A percentile compares a stretch with the other conserved stretches of the same genome.
Conservation (phyloP, 352 stramenopile genomes). For the Phytophthora boehmeriae region DNA sequence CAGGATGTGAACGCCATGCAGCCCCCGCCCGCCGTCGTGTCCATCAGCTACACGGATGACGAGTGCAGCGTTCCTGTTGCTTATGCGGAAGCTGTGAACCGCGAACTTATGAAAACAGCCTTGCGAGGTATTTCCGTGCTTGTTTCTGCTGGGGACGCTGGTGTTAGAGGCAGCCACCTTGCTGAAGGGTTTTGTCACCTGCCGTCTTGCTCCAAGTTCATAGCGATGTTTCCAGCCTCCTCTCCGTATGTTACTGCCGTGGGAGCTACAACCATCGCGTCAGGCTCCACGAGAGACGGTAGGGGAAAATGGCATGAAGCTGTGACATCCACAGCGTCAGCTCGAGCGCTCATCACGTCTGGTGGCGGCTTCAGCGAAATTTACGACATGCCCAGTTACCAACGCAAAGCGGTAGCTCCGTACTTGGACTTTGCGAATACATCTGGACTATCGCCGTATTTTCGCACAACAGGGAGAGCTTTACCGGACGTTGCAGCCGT, state of each 20-base stretch:
- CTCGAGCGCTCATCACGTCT: conserved; percentile 69
- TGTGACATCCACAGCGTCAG: conserved; percentile 47
- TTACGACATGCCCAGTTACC: conserved; percentile 54
- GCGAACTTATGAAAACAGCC: conserved; percentile 78
- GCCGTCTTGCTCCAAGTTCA: conserved; percentile 49
- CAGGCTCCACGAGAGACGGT: conserved; percentile 6
- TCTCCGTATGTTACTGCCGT: conserved; percentile 79
- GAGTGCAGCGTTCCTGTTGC: conserved; percentile 63
- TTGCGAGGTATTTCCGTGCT: conserved; percentile 68
- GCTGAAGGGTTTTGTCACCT: conserved; percentile 50
- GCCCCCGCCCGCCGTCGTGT: conserved; percentile 63
- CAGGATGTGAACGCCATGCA: conserved; percentile 76
- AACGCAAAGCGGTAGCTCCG: conserved; percentile 38
- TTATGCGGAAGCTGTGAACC: conserved; percentile 69
- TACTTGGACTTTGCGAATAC: conserved; percentile 43
- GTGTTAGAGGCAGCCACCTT: conserved; percentile 59
- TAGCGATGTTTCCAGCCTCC: conserved; percentile 72
- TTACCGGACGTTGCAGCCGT: conserved; percentile 73
- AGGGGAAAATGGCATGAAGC: conserved; percentile 49
- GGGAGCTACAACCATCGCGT: conserved; percentile 58
- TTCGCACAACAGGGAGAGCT: conserved; percentile 51
- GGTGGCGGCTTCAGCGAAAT: conserved; percentile 74
- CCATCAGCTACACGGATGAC: conserved; percentile 86
- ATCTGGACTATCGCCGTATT: conserved; percentile 33
- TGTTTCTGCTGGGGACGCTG: conserved; percentile 70